Conservation (phyloP, 805 yeast genomes). For the Sporopachydermia lactativora region DNA sequence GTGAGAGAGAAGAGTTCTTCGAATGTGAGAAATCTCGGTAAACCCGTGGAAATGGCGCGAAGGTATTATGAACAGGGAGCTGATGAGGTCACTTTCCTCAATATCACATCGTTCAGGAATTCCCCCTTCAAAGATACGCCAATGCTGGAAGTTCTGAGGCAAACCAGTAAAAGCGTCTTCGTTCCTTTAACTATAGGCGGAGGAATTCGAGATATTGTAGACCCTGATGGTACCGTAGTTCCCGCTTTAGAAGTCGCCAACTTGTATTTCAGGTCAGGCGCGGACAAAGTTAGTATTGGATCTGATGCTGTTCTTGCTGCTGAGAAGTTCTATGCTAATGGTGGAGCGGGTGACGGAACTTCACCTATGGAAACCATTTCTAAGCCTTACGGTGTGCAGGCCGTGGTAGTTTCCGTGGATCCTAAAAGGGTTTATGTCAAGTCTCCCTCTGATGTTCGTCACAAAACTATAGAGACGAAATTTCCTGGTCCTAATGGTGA, state of each 20-base stretch:
- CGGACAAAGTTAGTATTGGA: conserved; percentile 97
- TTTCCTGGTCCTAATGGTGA: conserved; percentile 83
- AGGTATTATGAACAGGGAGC: conserved; percentile 90
- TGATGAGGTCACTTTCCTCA: conserved; percentile 89
- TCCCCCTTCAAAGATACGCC: conserved; percentile 91
- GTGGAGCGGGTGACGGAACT: conserved; percentile 46
- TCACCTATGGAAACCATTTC: conserved; percentile 93
- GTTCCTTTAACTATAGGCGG: conserved; percentile 99
- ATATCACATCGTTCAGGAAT: conserved; percentile 90
- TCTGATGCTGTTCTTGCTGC: conserved; percentile 93
- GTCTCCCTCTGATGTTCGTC: conserved; percentile 43
- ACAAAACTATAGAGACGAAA: conserved; percentile 48
- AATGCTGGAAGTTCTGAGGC: conserved; percentile 77
- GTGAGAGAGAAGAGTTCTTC: conserved; percentile 63
- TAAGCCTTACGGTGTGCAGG: conserved; percentile 86
- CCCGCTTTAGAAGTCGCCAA: conserved; percentile 89
- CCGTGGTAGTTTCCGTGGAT: conserved; percentile 97
- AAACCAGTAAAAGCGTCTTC: conserved; percentile 79
- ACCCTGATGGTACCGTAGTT: conserved; percentile 65
- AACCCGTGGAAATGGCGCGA: conserved; percentile 90
- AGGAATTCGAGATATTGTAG: conserved; percentile 83
- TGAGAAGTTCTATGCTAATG: conserved; percentile 54
- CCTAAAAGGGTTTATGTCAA: conserved; percentile 79
- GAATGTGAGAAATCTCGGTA: conserved; percentile 83
- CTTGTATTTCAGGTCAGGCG: conserved; percentile 88